Conservation (phyloP, 768 basidiomycete species). For the Pseudohyphozyma bogoriensis region DNA sequence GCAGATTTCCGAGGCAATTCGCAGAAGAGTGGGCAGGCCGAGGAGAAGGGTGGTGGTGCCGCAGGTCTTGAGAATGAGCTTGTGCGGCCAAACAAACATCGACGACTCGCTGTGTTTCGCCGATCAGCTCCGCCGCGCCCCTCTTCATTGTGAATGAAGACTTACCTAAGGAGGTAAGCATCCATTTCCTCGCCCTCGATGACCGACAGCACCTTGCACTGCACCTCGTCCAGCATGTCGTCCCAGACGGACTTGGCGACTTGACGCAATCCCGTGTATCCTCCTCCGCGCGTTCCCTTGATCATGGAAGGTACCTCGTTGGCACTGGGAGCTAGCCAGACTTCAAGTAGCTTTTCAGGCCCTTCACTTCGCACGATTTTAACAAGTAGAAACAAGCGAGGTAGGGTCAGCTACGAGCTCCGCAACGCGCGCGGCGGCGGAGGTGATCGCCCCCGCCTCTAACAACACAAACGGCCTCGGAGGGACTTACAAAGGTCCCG, state of each 20-base stretch:
- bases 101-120: conserved; percentile 74
- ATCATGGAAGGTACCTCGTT: conserved; percentile 38
- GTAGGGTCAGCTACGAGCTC: too few species aligned
- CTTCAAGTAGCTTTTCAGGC: conserved; percentile 56
- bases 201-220: conserved; percentile 88
- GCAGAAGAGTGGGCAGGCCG: conserved; percentile 85
- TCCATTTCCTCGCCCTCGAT: conserved; percentile 82
- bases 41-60: conserved; percentile 96
- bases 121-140: background rate
- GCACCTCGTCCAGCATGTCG: conserved; percentile 91
- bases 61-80: conserved; percentile 95
- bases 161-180: conserved; percentile 89
- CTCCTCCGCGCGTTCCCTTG: conserved; percentile 35
- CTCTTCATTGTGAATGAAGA: conserved; percentile 13
- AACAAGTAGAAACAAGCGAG: too few species aligned
- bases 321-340: conserved; percentile 85
- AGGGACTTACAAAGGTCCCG: conserved; percentile 24
- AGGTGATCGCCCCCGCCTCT: too few species aligned
- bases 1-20: conserved; percentile 57
- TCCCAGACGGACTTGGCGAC: conserved; percentile 77
- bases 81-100: conserved; percentile 85
- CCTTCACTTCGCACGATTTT: too few species aligned
- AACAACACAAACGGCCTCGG: too few species aligned
- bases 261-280: conserved; percentile 58
- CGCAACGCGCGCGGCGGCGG: too few species aligned